A percentile compares a stretch with the other conserved stretches of the same genome.
Evolutionary conservation across 257 asterid genomes (phyloP).

Genomic region (Catharanthus roseus): DNA sequence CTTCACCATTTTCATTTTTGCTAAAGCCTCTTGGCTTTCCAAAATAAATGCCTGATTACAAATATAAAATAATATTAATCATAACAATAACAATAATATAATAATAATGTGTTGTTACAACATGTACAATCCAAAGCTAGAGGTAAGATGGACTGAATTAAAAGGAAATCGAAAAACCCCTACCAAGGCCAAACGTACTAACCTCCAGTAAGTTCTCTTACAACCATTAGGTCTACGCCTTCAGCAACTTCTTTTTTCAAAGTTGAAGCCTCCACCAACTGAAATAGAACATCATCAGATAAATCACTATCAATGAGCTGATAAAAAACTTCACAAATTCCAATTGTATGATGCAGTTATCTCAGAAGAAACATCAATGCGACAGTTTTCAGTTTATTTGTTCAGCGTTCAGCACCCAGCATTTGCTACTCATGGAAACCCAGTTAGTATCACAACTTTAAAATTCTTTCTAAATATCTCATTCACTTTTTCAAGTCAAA

Average conservation of each 20-base stretch:
- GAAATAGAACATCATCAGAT: slow-evolving; percentile 18
- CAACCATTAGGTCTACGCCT: slow-evolving; percentile 98
- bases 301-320: not conserved
- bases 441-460: not conserved
- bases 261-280: slow-evolving; percentile 97
- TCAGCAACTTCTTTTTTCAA: slow-evolving; percentile 91
- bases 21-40: slow-evolving; percentile 93
- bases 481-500: not conserved
- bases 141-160: slow-evolving; percentile 14
- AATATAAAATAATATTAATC: slow-evolving; percentile 6
- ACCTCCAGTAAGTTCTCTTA: slow-evolving; percentile 99
- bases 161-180: slow-evolving; percentile 1
- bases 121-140: not conserved
- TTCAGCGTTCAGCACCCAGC: not conserved
- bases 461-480: not conserved
- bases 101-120: slow-evolving; percentile 1
- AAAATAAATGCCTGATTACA: slow-evolving; percentile 75
- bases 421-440: not conserved
- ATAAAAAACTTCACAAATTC: not conserved
- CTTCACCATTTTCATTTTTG: slow-evolving; percentile 76
- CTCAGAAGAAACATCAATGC: not conserved
- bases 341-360: not conserved
- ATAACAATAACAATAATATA: no score
- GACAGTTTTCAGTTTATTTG: not conserved
- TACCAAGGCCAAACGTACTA: slow-evolving; percentile 19